Evolutionary conservation across 192 early-diverging fungal genomes (phyloP).

Genomic region (Umbelopsis vinacea): DNA sequence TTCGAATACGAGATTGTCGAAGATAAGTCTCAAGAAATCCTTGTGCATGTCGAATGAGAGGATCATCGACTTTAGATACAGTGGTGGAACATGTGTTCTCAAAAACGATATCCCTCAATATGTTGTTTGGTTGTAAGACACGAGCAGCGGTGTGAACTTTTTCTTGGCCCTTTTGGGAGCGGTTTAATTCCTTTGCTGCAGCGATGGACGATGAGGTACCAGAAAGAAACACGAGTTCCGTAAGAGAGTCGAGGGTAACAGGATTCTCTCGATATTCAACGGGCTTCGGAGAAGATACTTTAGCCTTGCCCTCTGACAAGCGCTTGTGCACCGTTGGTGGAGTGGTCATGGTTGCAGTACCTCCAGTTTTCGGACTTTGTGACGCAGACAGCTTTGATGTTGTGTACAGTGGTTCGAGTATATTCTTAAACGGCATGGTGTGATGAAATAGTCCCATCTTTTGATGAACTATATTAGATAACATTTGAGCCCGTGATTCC

Average conservation of each 20-base stretch:
- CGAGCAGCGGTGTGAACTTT: constrained; percentile 10
- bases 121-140: constrained; percentile 17
- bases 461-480: constrained; percentile 58
- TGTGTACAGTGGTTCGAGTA: constrained; percentile 27
- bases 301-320: background rate
- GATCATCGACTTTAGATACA: constrained; percentile 31
- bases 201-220: background rate
- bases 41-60: constrained; percentile 53
- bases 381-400: background rate
- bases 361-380: constrained; percentile 3
- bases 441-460: constrained; percentile 68
- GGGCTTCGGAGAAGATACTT: background rate
- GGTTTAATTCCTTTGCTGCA: background rate
- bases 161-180: background rate
- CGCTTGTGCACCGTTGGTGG: background rate
- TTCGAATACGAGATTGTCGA: constrained; percentile 45
- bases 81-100: background rate
- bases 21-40: constrained; percentile 57
- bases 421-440: constrained; percentile 26
- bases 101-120: constrained; percentile 5
- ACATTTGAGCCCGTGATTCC: constrained; percentile 47
- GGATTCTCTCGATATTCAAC: background rate
- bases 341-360: background rate
- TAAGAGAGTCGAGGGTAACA: background rate
- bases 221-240: background rate